Conservation (phyloP, 352 stramenopile genomes). For the Blastocystis sp. region DNA sequence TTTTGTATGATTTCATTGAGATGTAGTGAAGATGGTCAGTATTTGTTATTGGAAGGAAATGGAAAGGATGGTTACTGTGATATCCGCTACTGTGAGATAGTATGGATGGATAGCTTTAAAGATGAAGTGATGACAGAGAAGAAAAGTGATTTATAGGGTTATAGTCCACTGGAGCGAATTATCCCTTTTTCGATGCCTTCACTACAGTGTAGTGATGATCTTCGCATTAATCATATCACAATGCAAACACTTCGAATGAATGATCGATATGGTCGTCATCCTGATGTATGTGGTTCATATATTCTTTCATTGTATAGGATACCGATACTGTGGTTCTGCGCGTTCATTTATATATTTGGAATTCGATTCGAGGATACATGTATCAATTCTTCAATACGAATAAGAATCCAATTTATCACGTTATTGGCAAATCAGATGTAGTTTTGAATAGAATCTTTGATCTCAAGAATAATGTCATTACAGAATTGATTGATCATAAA, state of each 20-base stretch:
- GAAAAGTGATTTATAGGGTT: not conserved
- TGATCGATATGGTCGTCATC: slow-evolving; percentile 3
- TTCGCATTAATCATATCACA: slow-evolving; percentile 57
- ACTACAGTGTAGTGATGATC: slow-evolving; percentile 29
- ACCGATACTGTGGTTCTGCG: slow-evolving; percentile 12
- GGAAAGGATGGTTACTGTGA: slow-evolving; percentile 24
- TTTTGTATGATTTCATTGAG: not conserved
- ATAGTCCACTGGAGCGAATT: slow-evolving; percentile 15
- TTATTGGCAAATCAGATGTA: slow-evolving; percentile 19
- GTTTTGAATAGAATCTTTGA: not conserved
- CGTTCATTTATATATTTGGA: slow-evolving; percentile 41
- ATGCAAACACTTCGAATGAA: slow-evolving; percentile 54
- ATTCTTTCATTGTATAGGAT: not conserved
- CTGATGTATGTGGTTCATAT: not conserved
- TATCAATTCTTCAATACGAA: slow-evolving; percentile 59
- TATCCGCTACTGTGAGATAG: slow-evolving; percentile 42
- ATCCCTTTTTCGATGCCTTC: slow-evolving; percentile 49
- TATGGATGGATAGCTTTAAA: slow-evolving; percentile 49
- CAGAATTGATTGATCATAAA: slow-evolving; percentile 50
- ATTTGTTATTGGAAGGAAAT: slow-evolving; percentile 48
- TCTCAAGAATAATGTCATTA: slow-evolving; percentile 40
- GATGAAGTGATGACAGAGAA: not conserved
- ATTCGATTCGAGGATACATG: slow-evolving; percentile 54
- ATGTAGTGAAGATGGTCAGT: slow-evolving; percentile 1
- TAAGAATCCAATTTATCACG: slow-evolving; percentile 28